These are phyloP conservation scores for Leptographium lundbergii DNA, from an alignment of 2,329 filamentous ascomycete genomes.

Conservation along the genomic window DNA sequence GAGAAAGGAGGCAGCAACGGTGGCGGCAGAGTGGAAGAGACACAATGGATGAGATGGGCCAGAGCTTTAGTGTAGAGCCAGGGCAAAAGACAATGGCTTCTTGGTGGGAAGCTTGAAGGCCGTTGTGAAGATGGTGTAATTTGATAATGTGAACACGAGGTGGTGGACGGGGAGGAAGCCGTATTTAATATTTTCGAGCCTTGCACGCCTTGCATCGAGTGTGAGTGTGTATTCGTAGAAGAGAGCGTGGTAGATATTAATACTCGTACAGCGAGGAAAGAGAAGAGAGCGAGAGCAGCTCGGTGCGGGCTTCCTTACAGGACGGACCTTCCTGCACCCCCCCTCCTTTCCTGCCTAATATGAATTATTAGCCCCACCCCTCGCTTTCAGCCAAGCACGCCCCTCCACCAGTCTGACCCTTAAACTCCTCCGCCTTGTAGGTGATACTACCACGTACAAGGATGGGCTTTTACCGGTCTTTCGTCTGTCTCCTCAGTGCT, in stretches of 20 bases:
- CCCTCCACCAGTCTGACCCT: not conserved
- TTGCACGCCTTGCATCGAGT: not conserved
- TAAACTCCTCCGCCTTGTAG: not conserved
- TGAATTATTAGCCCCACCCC: not conserved
- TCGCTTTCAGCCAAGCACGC: not conserved
- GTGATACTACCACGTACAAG: not conserved
- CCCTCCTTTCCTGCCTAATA: not conserved
- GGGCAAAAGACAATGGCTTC: too few relatives aligned
- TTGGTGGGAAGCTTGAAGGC: not conserved
- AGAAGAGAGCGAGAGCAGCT: not conserved
- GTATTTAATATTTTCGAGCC: constrained; percentile 10
- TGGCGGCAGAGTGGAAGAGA: too few relatives aligned
- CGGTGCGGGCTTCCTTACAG: not conserved
- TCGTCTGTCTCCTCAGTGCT: too few relatives aligned
- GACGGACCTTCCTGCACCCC: not conserved
- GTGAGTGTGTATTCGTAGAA: not conserved
- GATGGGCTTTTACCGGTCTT: too few relatives aligned
- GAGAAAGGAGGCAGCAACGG: not conserved
- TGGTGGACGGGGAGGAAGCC: not conserved
- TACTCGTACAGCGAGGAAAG: not conserved
- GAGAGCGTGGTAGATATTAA: not conserved
- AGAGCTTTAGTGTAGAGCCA: too few relatives aligned
- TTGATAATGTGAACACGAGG: not conserved
- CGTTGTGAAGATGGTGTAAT: not conserved
- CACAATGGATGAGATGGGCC: not conserved